These are phyloP conservation scores for Eucalyptus albens DNA, from an alignment of 345 rosid species.

Conservation along the genomic window DNA sequence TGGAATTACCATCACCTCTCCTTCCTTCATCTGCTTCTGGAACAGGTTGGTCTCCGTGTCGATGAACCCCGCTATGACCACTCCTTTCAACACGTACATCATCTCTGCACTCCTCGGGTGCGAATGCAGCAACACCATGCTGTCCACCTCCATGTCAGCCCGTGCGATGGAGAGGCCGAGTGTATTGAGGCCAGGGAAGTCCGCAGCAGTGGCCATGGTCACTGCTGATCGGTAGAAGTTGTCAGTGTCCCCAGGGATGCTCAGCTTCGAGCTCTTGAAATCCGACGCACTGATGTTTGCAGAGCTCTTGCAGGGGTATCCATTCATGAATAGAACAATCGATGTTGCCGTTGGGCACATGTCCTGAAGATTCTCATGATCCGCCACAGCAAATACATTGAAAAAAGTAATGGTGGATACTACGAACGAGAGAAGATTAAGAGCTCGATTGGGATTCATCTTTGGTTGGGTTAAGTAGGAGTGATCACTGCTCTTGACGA, in stretches of 20 bases:
- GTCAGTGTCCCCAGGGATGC: conserved; percentile 41
- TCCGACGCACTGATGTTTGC: conserved; percentile 33
- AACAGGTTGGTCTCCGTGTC: conserved; percentile 45
- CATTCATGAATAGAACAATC: conserved; percentile 41
- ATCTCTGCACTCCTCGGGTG: conserved; percentile 83
- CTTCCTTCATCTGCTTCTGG: conserved; percentile 25
- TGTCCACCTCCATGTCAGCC: conserved; percentile 49
- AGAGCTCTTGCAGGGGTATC: conserved; percentile 68
- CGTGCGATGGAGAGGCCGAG: conserved; percentile 70
- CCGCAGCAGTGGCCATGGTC: conserved; percentile 39
- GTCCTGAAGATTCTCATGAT: conserved; percentile 47
- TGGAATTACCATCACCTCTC: conserved; percentile 69
- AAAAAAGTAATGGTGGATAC: neutral
- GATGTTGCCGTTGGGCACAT: conserved; percentile 42
- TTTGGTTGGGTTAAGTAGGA: neutral
- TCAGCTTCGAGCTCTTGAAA: conserved; percentile 50
- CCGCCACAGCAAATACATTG: neutral
- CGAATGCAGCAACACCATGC: conserved; percentile 45
- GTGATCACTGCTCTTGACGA: neutral
- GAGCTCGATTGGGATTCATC: neutral
- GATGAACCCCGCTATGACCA: conserved; percentile 53
- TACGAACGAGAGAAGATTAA: neutral
- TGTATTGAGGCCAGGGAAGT: conserved; percentile 79
- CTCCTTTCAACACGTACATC: conserved; percentile 39
- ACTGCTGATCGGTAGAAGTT: conserved; percentile 28